These are phyloP conservation scores for Lycium barbarum DNA, from an alignment of 257 asterid species.

Conservation along the genomic window DNA sequence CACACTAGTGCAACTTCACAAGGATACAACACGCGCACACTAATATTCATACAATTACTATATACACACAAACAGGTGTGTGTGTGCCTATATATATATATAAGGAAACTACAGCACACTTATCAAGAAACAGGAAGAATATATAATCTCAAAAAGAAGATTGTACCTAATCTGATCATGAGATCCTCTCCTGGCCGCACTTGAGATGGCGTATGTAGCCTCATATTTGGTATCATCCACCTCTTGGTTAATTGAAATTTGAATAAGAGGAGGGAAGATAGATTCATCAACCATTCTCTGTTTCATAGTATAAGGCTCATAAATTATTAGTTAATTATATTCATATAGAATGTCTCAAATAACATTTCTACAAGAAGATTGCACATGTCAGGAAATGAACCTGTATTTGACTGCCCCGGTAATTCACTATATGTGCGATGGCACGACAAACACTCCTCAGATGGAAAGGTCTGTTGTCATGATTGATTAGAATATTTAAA, in stretches of 20 bases:
- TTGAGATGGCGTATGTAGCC: not conserved
- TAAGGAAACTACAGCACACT: not conserved
- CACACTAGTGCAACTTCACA: not conserved
- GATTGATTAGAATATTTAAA: not conserved
- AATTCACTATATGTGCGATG: conserved; percentile 2
- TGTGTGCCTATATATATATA: not conserved
- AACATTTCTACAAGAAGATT: not conserved
- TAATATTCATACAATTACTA: too few species aligned
- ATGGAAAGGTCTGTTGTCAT: not conserved
- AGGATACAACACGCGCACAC: not conserved
- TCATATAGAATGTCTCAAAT: not conserved
- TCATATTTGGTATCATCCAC: not conserved
- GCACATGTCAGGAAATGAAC: not conserved
- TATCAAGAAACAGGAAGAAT: not conserved
- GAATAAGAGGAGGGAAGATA: not conserved
- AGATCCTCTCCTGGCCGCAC: not conserved
- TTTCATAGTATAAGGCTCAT: not conserved
- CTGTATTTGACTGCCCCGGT: conserved; percentile 20
- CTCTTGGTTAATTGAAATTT: not conserved
- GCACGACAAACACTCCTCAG: conserved; percentile 9
- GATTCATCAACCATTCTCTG: conserved; percentile 13
- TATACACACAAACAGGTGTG: not conserved
- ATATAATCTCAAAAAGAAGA: not conserved
- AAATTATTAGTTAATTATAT: not conserved
- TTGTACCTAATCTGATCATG: conserved; percentile 18